Conservation (phyloP, 2,329 filamentous ascomycete species). For the Colletotrichum zoysiae region DNA sequence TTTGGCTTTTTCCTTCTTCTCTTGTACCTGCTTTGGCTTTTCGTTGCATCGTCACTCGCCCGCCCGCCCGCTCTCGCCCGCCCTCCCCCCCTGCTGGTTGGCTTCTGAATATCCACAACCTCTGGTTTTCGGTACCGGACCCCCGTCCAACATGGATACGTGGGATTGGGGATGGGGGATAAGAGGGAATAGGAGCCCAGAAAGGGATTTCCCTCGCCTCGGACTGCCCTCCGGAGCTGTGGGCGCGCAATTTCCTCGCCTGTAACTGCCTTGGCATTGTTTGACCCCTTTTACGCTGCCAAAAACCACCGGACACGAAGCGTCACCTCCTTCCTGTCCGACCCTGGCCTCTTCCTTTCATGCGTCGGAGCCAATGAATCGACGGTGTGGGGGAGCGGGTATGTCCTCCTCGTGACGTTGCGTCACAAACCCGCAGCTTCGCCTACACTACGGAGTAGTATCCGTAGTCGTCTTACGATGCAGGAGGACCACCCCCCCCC, state of each 20-base stretch:
- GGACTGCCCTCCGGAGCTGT: conserved; percentile 25
- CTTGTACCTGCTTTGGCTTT: not conserved
- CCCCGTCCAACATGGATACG: conserved; percentile 1
- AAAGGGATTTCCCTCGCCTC: conserved; percentile 24
- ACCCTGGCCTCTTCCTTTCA: conserved; percentile 18
- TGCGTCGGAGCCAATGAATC: conserved; percentile 19
- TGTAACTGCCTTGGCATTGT: not conserved
- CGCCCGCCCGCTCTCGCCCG: too few species aligned
- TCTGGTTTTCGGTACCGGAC: conserved; percentile 21
- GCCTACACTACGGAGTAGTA: too few species aligned
- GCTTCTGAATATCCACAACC: conserved; percentile 18
- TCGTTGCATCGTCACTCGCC: conserved; percentile 14
- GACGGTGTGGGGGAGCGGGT: not conserved
- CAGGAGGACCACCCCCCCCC: not conserved
- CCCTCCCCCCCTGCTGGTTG: not conserved
- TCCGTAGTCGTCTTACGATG: not conserved
- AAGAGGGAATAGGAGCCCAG: not conserved
- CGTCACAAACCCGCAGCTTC: conserved; percentile 7
- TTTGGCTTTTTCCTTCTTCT: too few species aligned
- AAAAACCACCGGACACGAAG: not conserved
- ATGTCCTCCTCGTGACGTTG: conserved; percentile 17
- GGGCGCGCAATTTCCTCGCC: conserved; percentile 6
- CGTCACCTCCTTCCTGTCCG: conserved; percentile 36
- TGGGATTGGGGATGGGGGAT: not conserved
- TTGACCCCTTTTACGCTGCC: not conserved